These are phyloP conservation scores for Panicum virgatum DNA, from an alignment of 202 grass and related monocot species.

Conservation along the genomic window DNA sequence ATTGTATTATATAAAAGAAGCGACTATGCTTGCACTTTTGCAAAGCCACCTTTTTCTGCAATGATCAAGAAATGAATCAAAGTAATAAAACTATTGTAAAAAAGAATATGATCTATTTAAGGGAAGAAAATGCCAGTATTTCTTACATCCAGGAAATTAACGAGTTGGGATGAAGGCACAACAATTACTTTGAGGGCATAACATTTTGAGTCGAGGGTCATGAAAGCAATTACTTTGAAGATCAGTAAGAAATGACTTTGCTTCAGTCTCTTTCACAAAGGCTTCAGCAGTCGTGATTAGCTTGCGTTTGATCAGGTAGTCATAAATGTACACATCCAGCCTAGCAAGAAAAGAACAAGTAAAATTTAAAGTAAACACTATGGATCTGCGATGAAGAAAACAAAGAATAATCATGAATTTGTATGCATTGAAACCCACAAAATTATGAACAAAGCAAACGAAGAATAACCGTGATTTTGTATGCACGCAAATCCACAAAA, in stretches of 20 bases:
- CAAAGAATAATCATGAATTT: not conserved
- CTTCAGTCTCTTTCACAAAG: constrained; percentile 42
- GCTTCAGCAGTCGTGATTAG: constrained; percentile 48
- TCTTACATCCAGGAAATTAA: not conserved
- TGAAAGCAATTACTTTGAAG: constrained; percentile 45
- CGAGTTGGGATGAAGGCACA: not conserved
- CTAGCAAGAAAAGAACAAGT: constrained; percentile 28
- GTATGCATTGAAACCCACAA: not conserved
- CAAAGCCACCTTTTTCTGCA: not conserved
- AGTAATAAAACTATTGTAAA: not conserved
- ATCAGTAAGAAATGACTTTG: constrained; percentile 41
- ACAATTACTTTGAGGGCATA: not conserved
- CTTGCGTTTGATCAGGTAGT: constrained; percentile 60
- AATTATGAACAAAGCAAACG: not conserved
- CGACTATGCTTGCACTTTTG: not conserved
- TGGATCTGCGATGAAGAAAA: not conserved
- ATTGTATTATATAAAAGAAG: not conserved
- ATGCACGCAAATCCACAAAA: not conserved
- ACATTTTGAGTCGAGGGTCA: not conserved
- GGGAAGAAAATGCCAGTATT: not conserved
- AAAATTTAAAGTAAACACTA: not conserved
- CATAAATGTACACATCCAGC: constrained; percentile 64
- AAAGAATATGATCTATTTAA: not conserved
- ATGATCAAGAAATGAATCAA: not conserved
- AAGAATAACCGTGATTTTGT: not conserved